Evolutionary conservation across 2,329 filamentous ascomycete genomes (phyloP), one percentile per base, ranked within the genome.

Genomic region (Teratosphaeria viscida): DNA sequence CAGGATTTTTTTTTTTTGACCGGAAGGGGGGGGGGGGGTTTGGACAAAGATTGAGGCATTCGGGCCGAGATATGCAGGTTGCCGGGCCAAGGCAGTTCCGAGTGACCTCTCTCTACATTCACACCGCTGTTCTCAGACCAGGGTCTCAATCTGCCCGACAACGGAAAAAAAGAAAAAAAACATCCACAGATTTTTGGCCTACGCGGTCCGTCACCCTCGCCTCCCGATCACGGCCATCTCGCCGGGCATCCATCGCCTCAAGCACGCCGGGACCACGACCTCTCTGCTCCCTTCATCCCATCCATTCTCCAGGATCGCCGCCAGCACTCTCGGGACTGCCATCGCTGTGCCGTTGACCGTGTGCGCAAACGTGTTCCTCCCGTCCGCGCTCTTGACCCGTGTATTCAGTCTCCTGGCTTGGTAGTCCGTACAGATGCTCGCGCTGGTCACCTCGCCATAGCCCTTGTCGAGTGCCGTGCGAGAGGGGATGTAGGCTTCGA

Each of bases 331-430:
- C 3, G 94, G 94, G 43, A 97, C 87, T 0, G 94, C 94, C 68
- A 97, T 79, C 0, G 92, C 94, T 1, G 94, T 99, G 0, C 92
- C 95, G 72, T 99, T 99, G 43, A 95, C 81, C 0, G 94, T 99
- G 77, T 89, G 90, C 14, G 92, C 90, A 72, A 90, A 97, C 1
- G 81, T 79, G 49, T 87, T 75, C 70, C 81, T 84, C 4, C 77
- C 76, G 62, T 72, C 73, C 47, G 57, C 62, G 49, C 75, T 75
- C 63, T 86, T 85, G 54, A 89, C 78, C 49, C 88, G 82, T 14
- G 94, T 96, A 32, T 84, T 86, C 39, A 99, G 78, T 16, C 94
- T 82, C 32, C 94, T 82, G 29, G 83, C 88, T 78, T 99, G 94
- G 75, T 97, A 99, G 74, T 99, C 94, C 1, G 90, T 94, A 75